These are phyloP conservation scores for Pseudopyrenochaeta lycopersici DNA, from an alignment of 2,329 filamentous ascomycete genomes.

Conservation along the genomic window DNA sequence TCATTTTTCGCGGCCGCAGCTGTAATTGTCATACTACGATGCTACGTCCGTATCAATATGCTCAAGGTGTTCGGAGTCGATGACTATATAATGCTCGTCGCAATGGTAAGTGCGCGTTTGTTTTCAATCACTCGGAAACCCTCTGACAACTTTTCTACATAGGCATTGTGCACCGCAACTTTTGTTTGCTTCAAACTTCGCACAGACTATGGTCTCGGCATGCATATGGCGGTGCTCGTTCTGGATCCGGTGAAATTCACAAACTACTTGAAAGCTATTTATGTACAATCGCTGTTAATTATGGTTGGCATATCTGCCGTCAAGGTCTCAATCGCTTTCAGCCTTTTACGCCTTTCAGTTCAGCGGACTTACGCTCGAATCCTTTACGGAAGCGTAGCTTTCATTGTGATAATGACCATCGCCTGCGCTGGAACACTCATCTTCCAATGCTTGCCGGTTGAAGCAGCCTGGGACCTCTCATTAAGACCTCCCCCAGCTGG, in stretches of 20 bases:
- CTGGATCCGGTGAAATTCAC: slow-evolving; percentile 37
- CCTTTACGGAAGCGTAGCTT: slow-evolving; percentile 54
- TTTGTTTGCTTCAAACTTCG: slow-evolving; percentile 57
- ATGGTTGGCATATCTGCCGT: slow-evolving; percentile 56
- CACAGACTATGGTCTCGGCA: slow-evolving; percentile 57
- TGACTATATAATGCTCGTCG: slow-evolving; percentile 57
- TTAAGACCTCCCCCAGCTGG: slow-evolving; percentile 42
- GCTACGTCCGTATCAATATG: slow-evolving; percentile 58
- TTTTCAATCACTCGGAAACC: neutral
- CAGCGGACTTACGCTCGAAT: slow-evolving; percentile 51
- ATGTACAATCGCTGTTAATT: slow-evolving; percentile 57
- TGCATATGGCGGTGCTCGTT: slow-evolving; percentile 52
- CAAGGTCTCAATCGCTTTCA: slow-evolving; percentile 60
- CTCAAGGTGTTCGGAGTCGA: slow-evolving; percentile 60
- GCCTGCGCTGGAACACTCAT: slow-evolving; percentile 57
- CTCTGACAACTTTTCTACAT: neutral
- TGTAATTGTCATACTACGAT: slow-evolving; percentile 52
- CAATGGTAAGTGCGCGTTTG: slow-evolving; percentile 47
- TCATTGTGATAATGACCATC: slow-evolving; percentile 55
- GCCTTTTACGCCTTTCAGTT: slow-evolving; percentile 55
- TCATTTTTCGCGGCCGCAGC: slow-evolving; percentile 51
- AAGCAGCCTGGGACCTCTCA: slow-evolving; percentile 55
- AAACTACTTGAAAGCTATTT: slow-evolving; percentile 51
- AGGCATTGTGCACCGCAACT: slow-evolving; percentile 14
- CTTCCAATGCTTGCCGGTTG: slow-evolving; percentile 58